phyloP scores from a whole-genome alignment of 371 early-diverging fungal species.

The Blakeslea trispora region DNA sequence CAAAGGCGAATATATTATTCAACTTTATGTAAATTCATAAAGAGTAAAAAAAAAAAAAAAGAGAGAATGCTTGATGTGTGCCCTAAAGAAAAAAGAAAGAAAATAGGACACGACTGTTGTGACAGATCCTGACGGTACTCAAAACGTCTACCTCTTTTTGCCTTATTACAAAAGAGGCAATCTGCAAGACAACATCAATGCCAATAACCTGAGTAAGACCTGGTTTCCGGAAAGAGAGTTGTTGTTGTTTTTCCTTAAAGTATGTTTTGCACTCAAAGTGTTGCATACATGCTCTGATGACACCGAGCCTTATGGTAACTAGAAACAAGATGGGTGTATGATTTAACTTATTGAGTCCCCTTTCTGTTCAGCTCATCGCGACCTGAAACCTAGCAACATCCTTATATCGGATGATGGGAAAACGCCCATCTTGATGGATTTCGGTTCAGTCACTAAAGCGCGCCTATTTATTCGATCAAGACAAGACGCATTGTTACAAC shows the following conservation, averaged over 20 bases:
- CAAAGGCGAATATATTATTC: constrained; percentile 64
- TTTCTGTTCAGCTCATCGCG: constrained; percentile 58
- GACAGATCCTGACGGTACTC: constrained; percentile 57
- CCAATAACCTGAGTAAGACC: constrained; percentile 52
- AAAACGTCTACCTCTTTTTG: constrained; percentile 64
- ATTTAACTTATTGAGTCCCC: too few species aligned
- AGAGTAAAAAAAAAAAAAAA: neutral
- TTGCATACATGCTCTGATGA: constrained; percentile 47
- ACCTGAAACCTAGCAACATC: constrained; percentile 72
- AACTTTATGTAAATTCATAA: constrained; percentile 61
- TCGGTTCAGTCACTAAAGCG: constrained; percentile 67
- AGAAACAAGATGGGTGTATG: too few species aligned
- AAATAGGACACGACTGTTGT: constrained; percentile 40
- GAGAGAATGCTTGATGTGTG: neutral
- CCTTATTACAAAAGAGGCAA: constrained; percentile 59
- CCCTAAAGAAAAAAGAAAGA: too few species aligned
- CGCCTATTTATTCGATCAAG: constrained; percentile 56
- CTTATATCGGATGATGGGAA: constrained; percentile 65
- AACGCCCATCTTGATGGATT: constrained; percentile 71
- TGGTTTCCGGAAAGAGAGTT: constrained; percentile 62
- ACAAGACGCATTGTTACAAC: constrained; percentile 65
- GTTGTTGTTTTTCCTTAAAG: constrained; percentile 57
- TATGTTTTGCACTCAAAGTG: constrained; percentile 62
- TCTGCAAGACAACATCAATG: constrained; percentile 57
- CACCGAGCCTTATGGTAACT: constrained; percentile 35